Base-by-base conservation (phyloP, 208 protist genomes). In the Trypanosoma mega region DNA sequence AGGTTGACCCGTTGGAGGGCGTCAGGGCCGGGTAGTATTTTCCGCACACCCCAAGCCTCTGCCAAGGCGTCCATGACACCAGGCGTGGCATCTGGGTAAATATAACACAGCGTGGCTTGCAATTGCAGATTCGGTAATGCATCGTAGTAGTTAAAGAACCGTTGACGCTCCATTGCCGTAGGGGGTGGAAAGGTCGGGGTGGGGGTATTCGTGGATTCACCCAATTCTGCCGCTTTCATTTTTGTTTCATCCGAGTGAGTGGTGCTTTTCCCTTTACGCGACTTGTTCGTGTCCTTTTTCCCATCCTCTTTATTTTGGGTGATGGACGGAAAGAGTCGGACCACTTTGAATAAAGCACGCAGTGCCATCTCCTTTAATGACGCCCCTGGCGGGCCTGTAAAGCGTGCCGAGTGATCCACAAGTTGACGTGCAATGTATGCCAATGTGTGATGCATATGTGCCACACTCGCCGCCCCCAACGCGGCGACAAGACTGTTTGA, bases 381-480 rank as follows among this genome's bases (percentile, higher is more conserved):
- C 27, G 46, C 73, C 33, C 74, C 82, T 41, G 82, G 84, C 12
- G 48, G 53, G 21, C 53, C 76, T 3, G 31, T 64, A 57, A 90
- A 88, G 33, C 68, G 61, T 1, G 44, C 27, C 2, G 77, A 83
- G 26, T 74, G 75, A 62, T 88, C 81, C 4, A 68, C 71, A 43
- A 92, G 78, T 51, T 65, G 37, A 30, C 89, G 82, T 24, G 61
- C 51, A 18, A 78, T 30, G 58, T 87, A 77, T 2, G 85, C 85
- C 37, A 92, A 64, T 24, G 74, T 76, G 61, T 95, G 89, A 46
- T 95, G 89, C 4, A 68, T 68, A 69, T 92, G 89, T 18, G 63
- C 68, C n/a, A 87, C 59, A 53, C 63, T 69, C 12, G 78, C 64
- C 23, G 83, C 80, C 3, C 80, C 83, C 72, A 85, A 77, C 58